Evolutionary conservation across 2,329 filamentous ascomycete genomes (phyloP).

Genomic region (Fusarium sp.): DNA sequence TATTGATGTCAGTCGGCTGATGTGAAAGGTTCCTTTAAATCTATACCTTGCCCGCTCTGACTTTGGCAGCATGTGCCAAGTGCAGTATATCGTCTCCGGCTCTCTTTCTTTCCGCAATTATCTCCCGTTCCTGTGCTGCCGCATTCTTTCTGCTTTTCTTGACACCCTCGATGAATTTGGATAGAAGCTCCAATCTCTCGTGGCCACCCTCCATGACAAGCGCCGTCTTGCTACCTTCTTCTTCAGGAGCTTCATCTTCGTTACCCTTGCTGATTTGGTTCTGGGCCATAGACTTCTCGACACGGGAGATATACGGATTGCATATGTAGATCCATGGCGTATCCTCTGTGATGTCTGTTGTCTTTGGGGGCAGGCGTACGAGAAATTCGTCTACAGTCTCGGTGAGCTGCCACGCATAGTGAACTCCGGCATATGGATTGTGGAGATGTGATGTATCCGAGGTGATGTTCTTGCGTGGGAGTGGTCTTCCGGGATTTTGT

Average conservation of each 20-base stretch:
- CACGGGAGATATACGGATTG: constrained; percentile 67
- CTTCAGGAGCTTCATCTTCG: constrained; percentile 62
- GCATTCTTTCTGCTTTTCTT: constrained; percentile 52
- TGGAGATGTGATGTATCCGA: constrained; percentile 55
- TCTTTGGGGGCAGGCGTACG: constrained; percentile 73
- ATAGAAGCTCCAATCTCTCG: constrained; percentile 61
- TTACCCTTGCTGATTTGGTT: constrained; percentile 58
- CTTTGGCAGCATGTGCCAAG: constrained; percentile 68
- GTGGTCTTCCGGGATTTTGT: constrained; percentile 45
- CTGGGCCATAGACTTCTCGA: constrained; percentile 49
- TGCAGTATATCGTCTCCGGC: constrained; percentile 68
- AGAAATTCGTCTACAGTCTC: constrained; percentile 77
- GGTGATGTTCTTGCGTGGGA: constrained; percentile 32
- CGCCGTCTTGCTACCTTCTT: constrained; percentile 58
- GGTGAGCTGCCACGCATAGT: constrained; percentile 70
- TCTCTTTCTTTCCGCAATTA: constrained; percentile 62
- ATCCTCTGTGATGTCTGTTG: constrained; percentile 59
- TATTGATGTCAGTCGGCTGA: constrained; percentile 54
- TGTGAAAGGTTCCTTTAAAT: neutral
- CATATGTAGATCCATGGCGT: constrained; percentile 79
- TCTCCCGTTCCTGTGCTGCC: constrained; percentile 56
- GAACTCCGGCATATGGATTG: constrained; percentile 69
- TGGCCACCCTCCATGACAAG: constrained; percentile 66
- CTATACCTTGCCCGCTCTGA: constrained; percentile 74
- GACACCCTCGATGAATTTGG: constrained; percentile 62